Conservation (phyloP, 495 filamentous ascomycete species). For the Halenospora varia region DNA sequence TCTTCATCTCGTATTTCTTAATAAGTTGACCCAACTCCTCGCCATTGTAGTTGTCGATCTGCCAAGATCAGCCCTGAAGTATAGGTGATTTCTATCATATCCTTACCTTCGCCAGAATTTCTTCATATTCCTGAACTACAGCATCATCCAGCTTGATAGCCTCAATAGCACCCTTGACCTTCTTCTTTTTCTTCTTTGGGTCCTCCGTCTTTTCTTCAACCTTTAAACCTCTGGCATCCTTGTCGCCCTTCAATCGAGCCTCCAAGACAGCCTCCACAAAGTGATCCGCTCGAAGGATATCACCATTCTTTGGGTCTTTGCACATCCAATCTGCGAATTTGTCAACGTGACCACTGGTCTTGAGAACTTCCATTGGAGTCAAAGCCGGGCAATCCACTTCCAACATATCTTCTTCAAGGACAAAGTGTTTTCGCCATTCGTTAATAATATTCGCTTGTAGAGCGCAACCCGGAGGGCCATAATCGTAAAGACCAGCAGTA, state of each 20-base stretch:
- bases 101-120: conserved; percentile 56
- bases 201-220: conserved; percentile 58
- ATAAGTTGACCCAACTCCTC: conserved; percentile 67
- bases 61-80: conserved; percentile 4
- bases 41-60: conserved; percentile 74
- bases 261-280: conserved; percentile 92
- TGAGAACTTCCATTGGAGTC: conserved; percentile 85
- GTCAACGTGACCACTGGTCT: conserved; percentile 95
- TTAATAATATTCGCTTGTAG: conserved; percentile 85
- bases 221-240: conserved; percentile 52
- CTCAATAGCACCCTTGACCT: conserved; percentile 42
- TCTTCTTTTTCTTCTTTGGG: conserved; percentile 58
- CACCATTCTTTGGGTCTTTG: conserved; percentile 96
- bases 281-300: conserved; percentile 94
- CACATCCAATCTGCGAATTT: conserved; percentile 99
- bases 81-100: not conserved
- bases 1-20: conserved; percentile 65
- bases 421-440: conserved; percentile 87
- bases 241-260: conserved; percentile 64
- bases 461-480: conserved; percentile 71
- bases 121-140: conserved; percentile 67
- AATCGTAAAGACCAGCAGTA: conserved; percentile 81
- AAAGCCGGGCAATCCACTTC: conserved; percentile 84
- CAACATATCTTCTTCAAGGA: conserved; percentile 86
- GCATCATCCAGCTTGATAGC: conserved; percentile 63